Evolutionary conservation across 495 filamentous ascomycete species (phyloP).

Genomic region (Aspergillus mulundensis): DNA sequence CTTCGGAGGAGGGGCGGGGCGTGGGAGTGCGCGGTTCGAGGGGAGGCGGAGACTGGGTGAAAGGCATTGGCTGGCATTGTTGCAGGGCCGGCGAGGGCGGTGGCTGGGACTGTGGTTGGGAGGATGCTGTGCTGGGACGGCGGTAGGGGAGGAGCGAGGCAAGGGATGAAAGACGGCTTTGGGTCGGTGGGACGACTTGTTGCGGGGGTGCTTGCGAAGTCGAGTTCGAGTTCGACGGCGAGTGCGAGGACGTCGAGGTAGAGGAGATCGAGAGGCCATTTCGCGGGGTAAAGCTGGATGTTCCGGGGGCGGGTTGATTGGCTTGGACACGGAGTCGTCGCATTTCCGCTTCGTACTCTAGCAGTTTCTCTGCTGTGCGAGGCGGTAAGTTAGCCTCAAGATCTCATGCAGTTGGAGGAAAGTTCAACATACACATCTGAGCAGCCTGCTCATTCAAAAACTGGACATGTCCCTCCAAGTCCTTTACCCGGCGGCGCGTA

Average conservation of each 20-base stretch:
- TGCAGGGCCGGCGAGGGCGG: not conserved
- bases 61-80: slow-evolving; percentile 5
- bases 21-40: slow-evolving; percentile 15
- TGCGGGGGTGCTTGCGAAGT: slow-evolving; percentile 29
- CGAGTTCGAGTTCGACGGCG: slow-evolving; percentile 26
- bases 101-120: slow-evolving; percentile 33
- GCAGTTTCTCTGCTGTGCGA: slow-evolving; percentile 69
- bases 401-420: not conserved
- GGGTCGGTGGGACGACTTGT: slow-evolving; percentile 10
- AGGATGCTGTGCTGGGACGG: slow-evolving; percentile 44
- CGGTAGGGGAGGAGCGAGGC: slow-evolving; percentile 63
- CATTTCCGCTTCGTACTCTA: slow-evolving; percentile 93
- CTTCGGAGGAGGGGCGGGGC: slow-evolving; percentile 21
- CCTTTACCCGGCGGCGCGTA: slow-evolving; percentile 67
- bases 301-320: slow-evolving; percentile 8
- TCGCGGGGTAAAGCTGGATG: slow-evolving; percentile 22
- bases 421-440: slow-evolving; percentile 55
- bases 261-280: slow-evolving; percentile 33
- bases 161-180: slow-evolving; percentile 51
- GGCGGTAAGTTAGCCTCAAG: not conserved
- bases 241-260: slow-evolving; percentile 17
- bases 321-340: slow-evolving; percentile 54
- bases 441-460: slow-evolving; percentile 72
- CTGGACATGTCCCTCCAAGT: slow-evolving; percentile 75
- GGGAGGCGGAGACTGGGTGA: slow-evolving; percentile 26